These are phyloP conservation scores for Eucalyptus tenuipes DNA, from an alignment of 345 rosid genomes.

Conservation along the genomic window DNA sequence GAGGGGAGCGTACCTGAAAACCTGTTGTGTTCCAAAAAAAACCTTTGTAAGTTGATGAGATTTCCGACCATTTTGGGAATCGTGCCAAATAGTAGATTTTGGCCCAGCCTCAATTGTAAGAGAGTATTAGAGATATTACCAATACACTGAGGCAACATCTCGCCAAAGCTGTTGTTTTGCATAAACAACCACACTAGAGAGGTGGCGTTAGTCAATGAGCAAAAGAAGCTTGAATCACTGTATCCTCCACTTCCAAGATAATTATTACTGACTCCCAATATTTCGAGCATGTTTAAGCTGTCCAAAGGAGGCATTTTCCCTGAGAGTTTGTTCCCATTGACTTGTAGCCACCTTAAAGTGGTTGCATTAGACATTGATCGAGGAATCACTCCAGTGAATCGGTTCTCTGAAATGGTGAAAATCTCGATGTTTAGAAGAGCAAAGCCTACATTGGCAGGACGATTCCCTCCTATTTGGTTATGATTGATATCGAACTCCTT, in stretches of 20 bases:
- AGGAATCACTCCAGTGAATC: neutral
- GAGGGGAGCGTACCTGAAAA: no score
- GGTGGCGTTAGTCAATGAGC: neutral
- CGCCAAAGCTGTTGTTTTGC: no score
- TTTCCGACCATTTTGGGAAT: neutral
- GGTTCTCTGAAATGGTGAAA: neutral
- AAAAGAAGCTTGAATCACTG: neutral
- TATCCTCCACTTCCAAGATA: neutral
- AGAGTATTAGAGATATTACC: neutral
- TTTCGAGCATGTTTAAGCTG: neutral
- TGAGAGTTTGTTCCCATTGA: rapidly evolving
- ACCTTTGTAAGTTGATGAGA: neutral
- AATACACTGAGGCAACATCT: no score
- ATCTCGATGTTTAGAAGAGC: neutral
- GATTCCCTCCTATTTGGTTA: slow-evolving; percentile 1
- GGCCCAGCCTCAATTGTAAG: rapidly evolving
- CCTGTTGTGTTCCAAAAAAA: no score
- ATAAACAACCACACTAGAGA: no score
- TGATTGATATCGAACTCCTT: rapidly evolving
- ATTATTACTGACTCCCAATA: neutral
- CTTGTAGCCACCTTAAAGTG: neutral
- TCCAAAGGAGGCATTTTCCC: slow-evolving; percentile 7
- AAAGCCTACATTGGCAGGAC: slow-evolving; percentile 1
- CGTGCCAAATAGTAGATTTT: neutral
- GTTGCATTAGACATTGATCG: slow-evolving; percentile 1